These are phyloP conservation scores for Tricholoma saponaceum DNA, from an alignment of 768 basidiomycete genomes.

Conservation along the genomic window DNA sequence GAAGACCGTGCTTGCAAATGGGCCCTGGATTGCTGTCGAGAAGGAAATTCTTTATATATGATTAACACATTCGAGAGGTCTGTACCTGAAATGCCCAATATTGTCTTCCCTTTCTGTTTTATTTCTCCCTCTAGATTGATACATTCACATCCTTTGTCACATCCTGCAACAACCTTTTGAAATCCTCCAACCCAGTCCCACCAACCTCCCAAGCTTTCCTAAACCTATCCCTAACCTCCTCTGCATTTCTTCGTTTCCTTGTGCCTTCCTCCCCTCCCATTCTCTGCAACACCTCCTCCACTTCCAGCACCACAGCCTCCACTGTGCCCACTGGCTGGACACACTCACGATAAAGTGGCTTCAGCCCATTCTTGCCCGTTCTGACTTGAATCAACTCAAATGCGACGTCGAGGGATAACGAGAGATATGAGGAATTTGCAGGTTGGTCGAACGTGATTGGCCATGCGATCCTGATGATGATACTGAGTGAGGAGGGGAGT, in stretches of 20 bases:
- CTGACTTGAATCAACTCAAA: conserved; percentile 18
- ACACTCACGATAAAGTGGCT: conserved; percentile 9
- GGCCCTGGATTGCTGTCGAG: too few species aligned
- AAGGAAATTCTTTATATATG: too few species aligned
- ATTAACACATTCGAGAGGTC: too few species aligned
- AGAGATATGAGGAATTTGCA: conserved; percentile 9
- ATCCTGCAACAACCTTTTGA: neutral
- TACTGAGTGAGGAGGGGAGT: neutral
- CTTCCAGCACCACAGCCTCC: conserved; percentile 13
- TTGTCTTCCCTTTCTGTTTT: too few species aligned
- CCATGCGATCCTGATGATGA: conserved; percentile 16
- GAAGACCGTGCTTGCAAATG: too few species aligned
- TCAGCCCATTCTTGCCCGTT: conserved; percentile 11
- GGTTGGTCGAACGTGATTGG: conserved; percentile 19
- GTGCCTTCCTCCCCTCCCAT: neutral
- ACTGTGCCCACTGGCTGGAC: conserved; percentile 10
- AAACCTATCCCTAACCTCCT: neutral
- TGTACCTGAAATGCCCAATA: too few species aligned
- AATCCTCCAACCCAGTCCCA: neutral
- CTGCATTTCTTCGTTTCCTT: neutral
- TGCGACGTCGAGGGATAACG: conserved; percentile 12
- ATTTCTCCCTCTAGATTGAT: too few species aligned
- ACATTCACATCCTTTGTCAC: neutral
- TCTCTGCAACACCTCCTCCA: conserved; percentile 1
- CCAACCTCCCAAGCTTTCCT: neutral